Percentiles rank a stretch among this genome's conserved stretches.
Evolutionary conservation across 305 asterid species (phyloP).

Genomic region (Plantago coronopus): DNA sequence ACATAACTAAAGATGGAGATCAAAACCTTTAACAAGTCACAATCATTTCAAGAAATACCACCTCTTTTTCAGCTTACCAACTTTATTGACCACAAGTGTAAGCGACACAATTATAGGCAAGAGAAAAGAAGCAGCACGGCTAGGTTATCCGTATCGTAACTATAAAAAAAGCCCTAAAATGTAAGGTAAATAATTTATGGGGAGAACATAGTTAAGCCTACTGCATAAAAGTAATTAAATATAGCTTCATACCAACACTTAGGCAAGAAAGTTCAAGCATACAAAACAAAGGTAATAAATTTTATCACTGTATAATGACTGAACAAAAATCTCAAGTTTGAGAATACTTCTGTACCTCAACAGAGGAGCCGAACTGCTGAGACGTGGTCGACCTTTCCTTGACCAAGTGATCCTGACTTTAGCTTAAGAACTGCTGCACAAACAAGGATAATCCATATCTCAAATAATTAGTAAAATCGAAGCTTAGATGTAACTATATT

Average conservation of each 20-base stretch:
- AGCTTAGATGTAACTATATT: background rate
- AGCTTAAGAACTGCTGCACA: background rate
- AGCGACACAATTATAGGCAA: background rate
- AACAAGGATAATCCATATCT: background rate
- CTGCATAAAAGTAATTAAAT: background rate
- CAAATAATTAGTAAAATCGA: background rate
- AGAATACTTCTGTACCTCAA: conserved; percentile 4
- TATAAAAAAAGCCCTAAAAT: background rate
- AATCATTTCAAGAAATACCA: background rate
- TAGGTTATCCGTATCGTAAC: background rate
- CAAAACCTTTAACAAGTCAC: background rate
- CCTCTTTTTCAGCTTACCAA: background rate
- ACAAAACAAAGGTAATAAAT: background rate
- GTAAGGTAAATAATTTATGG: background rate
- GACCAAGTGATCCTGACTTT: background rate
- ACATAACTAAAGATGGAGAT: background rate
- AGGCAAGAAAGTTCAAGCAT: too few species aligned
- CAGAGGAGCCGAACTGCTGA: background rate
- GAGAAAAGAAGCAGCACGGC: background rate
- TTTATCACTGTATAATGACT: background rate
- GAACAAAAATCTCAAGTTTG: background rate
- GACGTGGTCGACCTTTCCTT: conserved; percentile 1
- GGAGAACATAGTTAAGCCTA: background rate
- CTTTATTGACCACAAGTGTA: background rate
- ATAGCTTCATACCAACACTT: background rate